These are phyloP conservation scores for Hordeum pubiflorum DNA, from an alignment of 202 grass and related monocot genomes.

Conservation along the genomic window DNA sequence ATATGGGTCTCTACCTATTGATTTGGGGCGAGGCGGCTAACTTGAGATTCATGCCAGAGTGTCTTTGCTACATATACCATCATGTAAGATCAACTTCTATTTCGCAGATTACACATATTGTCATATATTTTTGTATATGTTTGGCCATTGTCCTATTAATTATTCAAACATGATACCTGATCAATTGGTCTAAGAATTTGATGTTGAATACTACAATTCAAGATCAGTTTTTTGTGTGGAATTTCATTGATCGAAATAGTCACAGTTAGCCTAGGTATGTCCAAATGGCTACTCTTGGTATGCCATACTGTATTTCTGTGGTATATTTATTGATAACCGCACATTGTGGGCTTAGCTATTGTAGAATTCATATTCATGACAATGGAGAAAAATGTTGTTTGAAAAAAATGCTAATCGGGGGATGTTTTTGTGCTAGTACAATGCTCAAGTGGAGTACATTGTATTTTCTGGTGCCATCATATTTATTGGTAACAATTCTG, in stretches of 20 bases:
- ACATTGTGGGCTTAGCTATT: background rate
- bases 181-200: background rate
- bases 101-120: background rate
- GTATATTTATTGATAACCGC: background rate
- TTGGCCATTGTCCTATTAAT: background rate
- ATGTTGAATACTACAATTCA: background rate
- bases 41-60: slow-evolving; percentile 98
- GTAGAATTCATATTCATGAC: background rate
- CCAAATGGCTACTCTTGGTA: background rate
- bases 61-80: slow-evolving; percentile 97
- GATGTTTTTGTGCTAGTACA: background rate
- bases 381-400: slow-evolving; percentile 3
- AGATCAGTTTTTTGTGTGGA: background rate
- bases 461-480: slow-evolving; percentile 1
- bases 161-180: background rate
- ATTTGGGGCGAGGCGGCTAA: slow-evolving; percentile 99
- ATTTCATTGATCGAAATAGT: background rate
- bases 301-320: background rate
- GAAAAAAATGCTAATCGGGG: background rate
- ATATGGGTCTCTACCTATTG: slow-evolving; percentile 87
- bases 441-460: background rate
- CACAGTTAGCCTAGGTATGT: background rate
- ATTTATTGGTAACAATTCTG: slow-evolving; percentile 9
- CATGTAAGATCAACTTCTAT: slow-evolving; percentile 61
- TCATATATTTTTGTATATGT: background rate